Conservation (phyloP, 495 filamentous ascomycete species). For the Penicillium longicatenatum region DNA sequence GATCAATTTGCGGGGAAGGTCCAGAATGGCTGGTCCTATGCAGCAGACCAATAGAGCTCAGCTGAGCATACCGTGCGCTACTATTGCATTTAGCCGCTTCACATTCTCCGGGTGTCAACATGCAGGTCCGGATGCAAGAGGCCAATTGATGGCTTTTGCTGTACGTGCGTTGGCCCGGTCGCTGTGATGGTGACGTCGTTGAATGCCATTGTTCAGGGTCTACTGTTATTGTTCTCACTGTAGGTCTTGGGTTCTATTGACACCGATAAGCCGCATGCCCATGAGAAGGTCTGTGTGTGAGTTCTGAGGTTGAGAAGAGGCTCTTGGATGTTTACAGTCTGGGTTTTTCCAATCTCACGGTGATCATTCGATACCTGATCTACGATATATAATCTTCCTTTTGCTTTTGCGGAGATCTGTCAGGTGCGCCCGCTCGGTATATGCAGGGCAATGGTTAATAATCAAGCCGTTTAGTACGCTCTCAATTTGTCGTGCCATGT, state of each 20-base stretch:
- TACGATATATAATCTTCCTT: neutral
- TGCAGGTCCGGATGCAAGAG: conserved; percentile 8
- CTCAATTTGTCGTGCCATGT: neutral
- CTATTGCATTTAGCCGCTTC: conserved; percentile 9
- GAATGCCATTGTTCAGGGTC: conserved; percentile 7
- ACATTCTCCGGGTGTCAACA: conserved; percentile 18
- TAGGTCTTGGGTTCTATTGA: neutral
- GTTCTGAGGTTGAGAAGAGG: neutral
- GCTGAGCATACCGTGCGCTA: conserved; percentile 14
- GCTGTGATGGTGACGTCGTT: neutral
- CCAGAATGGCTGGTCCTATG: conserved; percentile 6
- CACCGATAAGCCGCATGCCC: neutral
- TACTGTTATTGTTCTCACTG: too few relatives aligned
- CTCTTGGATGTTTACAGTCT: too few relatives aligned
- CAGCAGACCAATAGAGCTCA: conserved; percentile 8
- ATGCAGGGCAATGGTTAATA: neutral
- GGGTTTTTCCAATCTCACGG: too few relatives aligned
- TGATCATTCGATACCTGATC: neutral
- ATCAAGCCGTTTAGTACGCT: neutral
- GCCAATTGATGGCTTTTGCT: conserved; percentile 3
- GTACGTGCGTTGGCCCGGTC: conserved; percentile 7
- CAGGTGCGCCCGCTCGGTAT: neutral
- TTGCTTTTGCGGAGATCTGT: neutral
- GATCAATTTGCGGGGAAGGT: conserved; percentile 23
- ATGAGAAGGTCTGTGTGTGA: neutral